Conservation (phyloP, 495 filamentous ascomycete genomes). For the Annulohypoxylon stygium region DNA sequence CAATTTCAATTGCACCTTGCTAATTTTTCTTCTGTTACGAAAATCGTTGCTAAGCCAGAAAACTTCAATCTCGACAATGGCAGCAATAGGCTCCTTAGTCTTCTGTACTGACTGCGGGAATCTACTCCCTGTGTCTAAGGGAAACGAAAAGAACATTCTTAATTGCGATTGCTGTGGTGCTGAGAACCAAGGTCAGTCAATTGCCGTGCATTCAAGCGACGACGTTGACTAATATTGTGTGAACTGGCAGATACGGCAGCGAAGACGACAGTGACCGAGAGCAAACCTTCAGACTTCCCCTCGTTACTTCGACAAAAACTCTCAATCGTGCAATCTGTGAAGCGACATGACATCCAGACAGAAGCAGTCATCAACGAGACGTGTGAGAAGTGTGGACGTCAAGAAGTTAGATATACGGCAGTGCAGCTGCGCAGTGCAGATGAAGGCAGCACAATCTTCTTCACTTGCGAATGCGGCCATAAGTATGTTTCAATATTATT, state of each 20-base stretch:
- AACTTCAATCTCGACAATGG: conserved; percentile 66
- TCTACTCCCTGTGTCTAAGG: conserved; percentile 82
- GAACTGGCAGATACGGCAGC: conserved; percentile 75
- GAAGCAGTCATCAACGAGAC: conserved; percentile 75
- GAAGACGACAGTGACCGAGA: conserved; percentile 83
- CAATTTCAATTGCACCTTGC: background rate
- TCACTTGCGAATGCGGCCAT: conserved; percentile 85
- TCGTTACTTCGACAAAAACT: conserved; percentile 85
- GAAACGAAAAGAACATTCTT: conserved; percentile 78
- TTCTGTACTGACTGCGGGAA: conserved; percentile 97
- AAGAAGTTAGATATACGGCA: conserved; percentile 86
- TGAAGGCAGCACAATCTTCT: conserved; percentile 93
- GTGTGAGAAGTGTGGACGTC: conserved; percentile 83
- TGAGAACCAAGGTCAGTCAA: conserved; percentile 76
- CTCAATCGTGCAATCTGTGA: conserved; percentile 87
- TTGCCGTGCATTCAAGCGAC: background rate
- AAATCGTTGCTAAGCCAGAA: background rate
- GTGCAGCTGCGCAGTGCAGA: conserved; percentile 92
- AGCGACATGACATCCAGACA: conserved; percentile 80
- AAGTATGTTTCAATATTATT: conserved; percentile 67
- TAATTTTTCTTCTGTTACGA: background rate
- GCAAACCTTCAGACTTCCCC: conserved; percentile 88
- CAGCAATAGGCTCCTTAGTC: conserved; percentile 87
- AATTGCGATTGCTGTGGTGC: conserved; percentile 87
- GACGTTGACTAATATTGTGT: conserved; percentile 26